phyloP scores from a whole-genome alignment of 2,329 filamentous ascomycete species.

The Moelleriella libera region DNA sequence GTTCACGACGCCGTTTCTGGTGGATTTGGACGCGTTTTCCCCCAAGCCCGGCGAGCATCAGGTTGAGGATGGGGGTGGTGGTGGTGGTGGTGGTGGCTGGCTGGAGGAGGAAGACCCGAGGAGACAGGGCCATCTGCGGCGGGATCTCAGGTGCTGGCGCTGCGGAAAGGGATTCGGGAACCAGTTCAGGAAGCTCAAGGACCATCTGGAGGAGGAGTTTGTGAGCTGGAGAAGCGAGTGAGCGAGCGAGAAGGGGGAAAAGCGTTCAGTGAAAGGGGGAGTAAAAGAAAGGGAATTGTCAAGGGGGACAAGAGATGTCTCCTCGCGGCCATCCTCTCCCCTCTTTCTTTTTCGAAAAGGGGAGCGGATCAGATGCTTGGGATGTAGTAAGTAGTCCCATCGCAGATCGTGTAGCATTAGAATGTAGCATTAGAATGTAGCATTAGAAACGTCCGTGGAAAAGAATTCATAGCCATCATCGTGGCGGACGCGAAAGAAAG shows the following conservation, averaged over 20 bases:
- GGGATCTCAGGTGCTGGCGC: conserved; percentile 69
- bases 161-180: conserved; percentile 64
- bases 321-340: no score
- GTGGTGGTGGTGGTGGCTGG: no score
- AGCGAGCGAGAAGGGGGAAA: neutral
- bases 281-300: neutral
- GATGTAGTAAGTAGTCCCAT: no score
- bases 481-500: no score
- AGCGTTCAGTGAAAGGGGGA: no score
- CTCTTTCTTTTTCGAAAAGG: no score
- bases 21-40: conserved; percentile 68
- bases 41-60: conserved; percentile 47
- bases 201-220: conserved; percentile 63
- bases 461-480: no score
- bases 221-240: conserved; percentile 57
- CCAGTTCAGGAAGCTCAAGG: conserved; percentile 59
- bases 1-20: conserved; percentile 75
- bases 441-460: no score
- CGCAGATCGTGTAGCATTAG: no score
- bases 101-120: conserved; percentile 22
- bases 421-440: no score
- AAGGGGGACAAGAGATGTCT: no score
- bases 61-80: conserved; percentile 23
- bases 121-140: conserved; percentile 43
- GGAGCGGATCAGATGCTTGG: no score